These are phyloP conservation scores for Graphiopsis chlorocephala DNA, from an alignment of 2,329 filamentous ascomycete species.

Conservation along the genomic window DNA sequence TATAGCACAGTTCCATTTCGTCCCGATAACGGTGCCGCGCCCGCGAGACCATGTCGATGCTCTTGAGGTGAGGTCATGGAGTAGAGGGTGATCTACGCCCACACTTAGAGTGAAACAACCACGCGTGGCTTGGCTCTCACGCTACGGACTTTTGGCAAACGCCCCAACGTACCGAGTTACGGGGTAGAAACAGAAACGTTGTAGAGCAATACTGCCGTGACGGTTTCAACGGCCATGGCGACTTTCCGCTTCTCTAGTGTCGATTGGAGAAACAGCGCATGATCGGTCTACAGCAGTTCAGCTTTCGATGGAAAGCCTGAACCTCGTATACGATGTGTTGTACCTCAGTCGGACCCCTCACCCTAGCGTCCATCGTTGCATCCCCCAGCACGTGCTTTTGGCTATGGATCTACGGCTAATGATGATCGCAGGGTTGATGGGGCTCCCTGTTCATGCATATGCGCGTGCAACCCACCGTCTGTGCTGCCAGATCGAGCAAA, in stretches of 20 bases:
- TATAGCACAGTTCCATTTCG: not conserved
- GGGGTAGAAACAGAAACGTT: not conserved
- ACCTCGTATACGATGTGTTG: not conserved
- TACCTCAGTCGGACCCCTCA: not conserved
- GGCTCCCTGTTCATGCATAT: constrained; percentile 8
- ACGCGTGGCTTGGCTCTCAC: constrained; percentile 2
- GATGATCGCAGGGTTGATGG: constrained; percentile 3
- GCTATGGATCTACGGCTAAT: not conserved
- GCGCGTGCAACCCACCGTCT: not conserved
- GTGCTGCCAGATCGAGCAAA: constrained; percentile 4
- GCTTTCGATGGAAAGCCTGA: not conserved
- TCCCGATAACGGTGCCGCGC: constrained; percentile 1
- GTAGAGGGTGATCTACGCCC: constrained; percentile 1
- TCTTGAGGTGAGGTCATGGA: constrained; percentile 12
- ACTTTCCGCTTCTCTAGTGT: not conserved
- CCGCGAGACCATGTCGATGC: not conserved
- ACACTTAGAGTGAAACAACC: not conserved
- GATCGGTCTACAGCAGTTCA: not conserved
- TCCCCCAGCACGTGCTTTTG: not conserved
- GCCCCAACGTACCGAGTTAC: not conserved
- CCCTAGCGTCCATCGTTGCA: no score
- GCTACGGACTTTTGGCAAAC: constrained; percentile 9
- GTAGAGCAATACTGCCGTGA: not conserved
- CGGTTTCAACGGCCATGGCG: not conserved
- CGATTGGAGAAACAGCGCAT: not conserved